A percentile compares a stretch with the other conserved stretches of the same genome.
phyloP scores from a whole-genome alignment of 352 stramenopile genomes.

The Phytophthora kernoviae region DNA sequence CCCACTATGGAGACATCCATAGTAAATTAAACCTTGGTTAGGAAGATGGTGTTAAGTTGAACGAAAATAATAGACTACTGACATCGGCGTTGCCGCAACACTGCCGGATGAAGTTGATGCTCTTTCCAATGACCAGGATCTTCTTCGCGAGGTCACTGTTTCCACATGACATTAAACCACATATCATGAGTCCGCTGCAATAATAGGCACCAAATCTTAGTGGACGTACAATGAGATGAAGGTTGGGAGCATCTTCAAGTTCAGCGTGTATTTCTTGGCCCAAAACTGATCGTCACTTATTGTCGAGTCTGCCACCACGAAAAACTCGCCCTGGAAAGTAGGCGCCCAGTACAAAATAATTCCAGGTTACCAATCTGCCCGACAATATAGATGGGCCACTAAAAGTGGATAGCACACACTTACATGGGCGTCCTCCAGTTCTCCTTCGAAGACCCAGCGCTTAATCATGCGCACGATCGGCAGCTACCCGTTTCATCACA shows the following conservation, averaged over 20 bases:
- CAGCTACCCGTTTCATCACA: conserved; percentile 79
- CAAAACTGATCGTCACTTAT: conserved; percentile 85
- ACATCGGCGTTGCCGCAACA: conserved; percentile 94
- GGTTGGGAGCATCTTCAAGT: conserved; percentile 83
- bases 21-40: conserved; percentile 2
- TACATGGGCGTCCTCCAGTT: conserved; percentile 87
- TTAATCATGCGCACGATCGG: conserved; percentile 90
- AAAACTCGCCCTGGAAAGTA: conserved; percentile 78
- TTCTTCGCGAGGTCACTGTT: conserved; percentile 90
- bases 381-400: neutral
- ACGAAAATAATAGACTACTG: conserved; percentile 11
- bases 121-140: conserved; percentile 97
- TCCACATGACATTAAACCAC: conserved; percentile 2
- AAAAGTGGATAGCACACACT: conserved; percentile 9
- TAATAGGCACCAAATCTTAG: neutral
- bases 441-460: conserved; percentile 88
- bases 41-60: neutral
- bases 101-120: conserved; percentile 98
- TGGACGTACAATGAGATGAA: conserved; percentile 83
- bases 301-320: conserved; percentile 76
- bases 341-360: neutral
- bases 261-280: conserved; percentile 86
- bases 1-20: conserved; percentile 47
- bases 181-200: neutral
- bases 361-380: conserved; percentile 3